phyloP scores from a whole-genome alignment of 2,329 filamentous ascomycete species.

The Coccinonectria pachysandricola region DNA sequence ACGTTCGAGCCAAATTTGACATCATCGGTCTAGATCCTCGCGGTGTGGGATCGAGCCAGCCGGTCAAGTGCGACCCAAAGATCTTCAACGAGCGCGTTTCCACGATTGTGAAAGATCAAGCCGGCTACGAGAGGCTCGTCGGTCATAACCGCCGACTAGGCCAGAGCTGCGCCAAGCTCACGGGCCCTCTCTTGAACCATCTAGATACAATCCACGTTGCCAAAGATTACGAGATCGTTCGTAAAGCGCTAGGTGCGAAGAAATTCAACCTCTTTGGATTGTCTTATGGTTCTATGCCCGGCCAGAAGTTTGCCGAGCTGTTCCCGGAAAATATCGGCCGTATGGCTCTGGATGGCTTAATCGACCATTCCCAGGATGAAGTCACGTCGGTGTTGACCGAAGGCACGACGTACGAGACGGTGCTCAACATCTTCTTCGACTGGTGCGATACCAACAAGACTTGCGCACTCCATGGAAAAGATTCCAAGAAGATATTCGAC shows the following conservation, averaged over 20 bases:
- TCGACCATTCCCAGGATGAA: neutral
- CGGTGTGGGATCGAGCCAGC: slow-evolving; percentile 30
- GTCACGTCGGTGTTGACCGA: neutral
- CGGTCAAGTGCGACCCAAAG: slow-evolving; percentile 28
- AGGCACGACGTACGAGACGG: neutral
- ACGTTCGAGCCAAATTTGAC: slow-evolving; percentile 23
- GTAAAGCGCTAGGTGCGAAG: slow-evolving; percentile 10
- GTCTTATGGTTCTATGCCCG: slow-evolving; percentile 27
- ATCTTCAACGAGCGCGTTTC: slow-evolving; percentile 11
- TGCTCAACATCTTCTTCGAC: neutral
- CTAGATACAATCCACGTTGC: slow-evolving; percentile 14
- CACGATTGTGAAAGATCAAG: slow-evolving; percentile 3
- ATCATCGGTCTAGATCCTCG: slow-evolving; percentile 34
- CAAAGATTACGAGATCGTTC: slow-evolving; percentile 15
- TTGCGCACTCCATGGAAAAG: slow-evolving; percentile 14
- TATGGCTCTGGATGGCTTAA: neutral
- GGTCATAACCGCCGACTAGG: slow-evolving; percentile 8
- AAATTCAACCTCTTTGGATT: slow-evolving; percentile 25
- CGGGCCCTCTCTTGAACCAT: slow-evolving; percentile 13
- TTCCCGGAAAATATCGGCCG: slow-evolving; percentile 17
- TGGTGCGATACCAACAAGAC: slow-evolving; percentile 7
- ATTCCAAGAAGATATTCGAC: slow-evolving; percentile 8
- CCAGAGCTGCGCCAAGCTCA: slow-evolving; percentile 13
- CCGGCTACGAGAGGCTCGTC: slow-evolving; percentile 5
- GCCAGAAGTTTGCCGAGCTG: slow-evolving; percentile 22